Evolutionary conservation across 2,329 filamentous ascomycete species (phyloP).

Genomic region (Microsporum audouinii): DNA sequence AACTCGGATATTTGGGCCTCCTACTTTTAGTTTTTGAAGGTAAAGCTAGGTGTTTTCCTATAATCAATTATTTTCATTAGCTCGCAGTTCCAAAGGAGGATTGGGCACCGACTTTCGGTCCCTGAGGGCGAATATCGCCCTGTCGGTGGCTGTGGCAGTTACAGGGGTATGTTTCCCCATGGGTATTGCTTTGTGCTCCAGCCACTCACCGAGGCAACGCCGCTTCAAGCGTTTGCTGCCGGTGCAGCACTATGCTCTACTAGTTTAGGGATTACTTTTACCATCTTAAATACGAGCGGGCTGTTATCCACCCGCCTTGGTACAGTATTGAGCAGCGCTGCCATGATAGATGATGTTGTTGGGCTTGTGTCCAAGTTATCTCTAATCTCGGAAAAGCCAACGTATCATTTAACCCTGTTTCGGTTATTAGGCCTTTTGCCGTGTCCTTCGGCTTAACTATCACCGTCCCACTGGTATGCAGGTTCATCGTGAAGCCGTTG

Average conservation of each 20-base stretch:
- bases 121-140: constrained; percentile 47
- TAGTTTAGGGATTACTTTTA: constrained; percentile 60
- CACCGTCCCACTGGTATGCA: constrained; percentile 21
- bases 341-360: constrained; percentile 72
- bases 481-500: constrained; percentile 15
- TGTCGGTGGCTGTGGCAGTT: constrained; percentile 52
- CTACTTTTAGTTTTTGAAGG: constrained; percentile 60
- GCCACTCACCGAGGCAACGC: constrained; percentile 39
- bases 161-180: constrained; percentile 57
- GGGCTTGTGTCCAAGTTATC: constrained; percentile 66
- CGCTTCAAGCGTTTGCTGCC: constrained; percentile 57
- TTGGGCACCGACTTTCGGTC: constrained; percentile 44
- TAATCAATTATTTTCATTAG: neutral
- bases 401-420: constrained; percentile 20
- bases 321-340: constrained; percentile 56
- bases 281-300: constrained; percentile 50
- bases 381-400: constrained; percentile 42
- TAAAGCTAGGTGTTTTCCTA: constrained; percentile 3
- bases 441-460: constrained; percentile 35
- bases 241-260: constrained; percentile 65
- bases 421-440: constrained; percentile 41
- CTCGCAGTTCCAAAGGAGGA: constrained; percentile 26
- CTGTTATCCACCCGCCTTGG: constrained; percentile 46
- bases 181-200: constrained; percentile 50
- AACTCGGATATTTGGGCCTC: constrained; percentile 62